Base-by-base conservation (phyloP, 2,329 filamentous ascomycete species). In the Penicillium sp. region DNA sequence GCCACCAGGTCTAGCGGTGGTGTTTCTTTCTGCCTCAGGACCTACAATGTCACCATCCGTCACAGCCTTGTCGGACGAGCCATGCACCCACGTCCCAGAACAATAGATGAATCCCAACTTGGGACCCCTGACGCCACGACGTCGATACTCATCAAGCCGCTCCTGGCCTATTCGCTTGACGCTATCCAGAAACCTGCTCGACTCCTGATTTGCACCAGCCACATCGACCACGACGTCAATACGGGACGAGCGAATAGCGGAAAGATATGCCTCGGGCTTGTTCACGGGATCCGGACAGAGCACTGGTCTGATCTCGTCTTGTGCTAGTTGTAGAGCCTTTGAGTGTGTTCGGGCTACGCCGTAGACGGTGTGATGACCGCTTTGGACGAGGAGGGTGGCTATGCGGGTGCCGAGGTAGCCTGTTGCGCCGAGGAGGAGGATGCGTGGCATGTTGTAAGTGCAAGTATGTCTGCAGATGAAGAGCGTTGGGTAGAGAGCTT, bases 101-200 rank as follows among this genome's bases (percentile, higher is more conserved):
- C 64, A 64, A 28, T 74, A 75, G 40, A 75, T 65, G 30, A 68
- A 74, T 3, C 69, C 73, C 2, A 76, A 56, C 58, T 75, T 77
- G 14, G 66, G 68, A 21, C 60, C 60, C 8, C 47, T 49, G 1
- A 65, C 50, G 3, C 62, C 63, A 1, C 60, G 62, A 16, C 58
- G 59, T 62, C 60, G 21, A 62, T 62, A 47, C 28, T 46, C 12
- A 62, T 66, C 40, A 61, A 56, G 14, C 50, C 54, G 21, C 61
- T 65, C 38, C 68, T 59, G 23, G 57, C 47, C 47, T 14, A 56
- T 12, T 47, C 50, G 28, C n/a, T 56, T 56, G 28, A 56, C 3
- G 18, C 26, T 59, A 0, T 60, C 45, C 16, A 73, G 64, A 16
- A 71, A 57, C 16, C 58, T 51, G 16, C 57, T 35, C 3, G 63